Evolutionary conservation across 2,329 filamentous ascomycete species (phyloP).

Genomic region (Cordyceps cateniannulata): DNA sequence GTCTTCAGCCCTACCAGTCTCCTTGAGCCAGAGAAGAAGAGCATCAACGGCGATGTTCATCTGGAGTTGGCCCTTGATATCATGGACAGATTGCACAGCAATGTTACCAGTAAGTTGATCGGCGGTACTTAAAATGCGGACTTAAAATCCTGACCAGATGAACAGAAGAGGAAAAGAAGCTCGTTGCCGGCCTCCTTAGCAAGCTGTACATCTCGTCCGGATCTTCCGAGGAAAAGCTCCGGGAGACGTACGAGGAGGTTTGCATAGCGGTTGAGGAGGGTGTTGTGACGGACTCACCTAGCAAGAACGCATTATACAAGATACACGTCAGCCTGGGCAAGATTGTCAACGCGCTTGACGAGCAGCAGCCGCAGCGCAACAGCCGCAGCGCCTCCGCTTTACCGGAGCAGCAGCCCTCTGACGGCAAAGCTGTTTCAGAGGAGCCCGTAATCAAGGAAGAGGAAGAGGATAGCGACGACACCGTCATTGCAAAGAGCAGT

Average conservation of each 20-base stretch:
- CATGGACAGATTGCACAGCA: constrained; percentile 64
- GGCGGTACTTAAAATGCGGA: background rate
- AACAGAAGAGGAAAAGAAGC: constrained; percentile 79
- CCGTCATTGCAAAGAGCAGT: constrained; percentile 24
- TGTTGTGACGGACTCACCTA: constrained; percentile 52
- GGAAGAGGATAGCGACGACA: constrained; percentile 33
- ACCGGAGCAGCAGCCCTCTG: constrained; percentile 23
- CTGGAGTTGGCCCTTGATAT: constrained; percentile 71
- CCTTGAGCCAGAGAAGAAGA: constrained; percentile 53
- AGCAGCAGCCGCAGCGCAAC: constrained; percentile 32
- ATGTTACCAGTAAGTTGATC: constrained; percentile 55
- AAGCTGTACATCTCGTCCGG: constrained; percentile 75
- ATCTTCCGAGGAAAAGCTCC: constrained; percentile 51
- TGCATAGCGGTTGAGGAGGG: constrained; percentile 57
- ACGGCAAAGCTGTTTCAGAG: constrained; percentile 33
- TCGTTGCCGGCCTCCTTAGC: constrained; percentile 67
- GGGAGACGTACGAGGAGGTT: constrained; percentile 51
- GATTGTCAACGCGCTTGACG: constrained; percentile 56
- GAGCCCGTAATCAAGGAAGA: constrained; percentile 44
- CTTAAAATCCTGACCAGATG: constrained; percentile 21
- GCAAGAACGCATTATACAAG: constrained; percentile 60
- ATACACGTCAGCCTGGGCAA: constrained; percentile 61
- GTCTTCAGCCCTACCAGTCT: constrained; percentile 48
- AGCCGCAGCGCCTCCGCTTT: constrained; percentile 39
- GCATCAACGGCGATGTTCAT: constrained; percentile 71